These are phyloP conservation scores for Acanthamoeba royreba DNA, from an alignment of 208 protist genomes.

Conservation along the genomic window DNA sequence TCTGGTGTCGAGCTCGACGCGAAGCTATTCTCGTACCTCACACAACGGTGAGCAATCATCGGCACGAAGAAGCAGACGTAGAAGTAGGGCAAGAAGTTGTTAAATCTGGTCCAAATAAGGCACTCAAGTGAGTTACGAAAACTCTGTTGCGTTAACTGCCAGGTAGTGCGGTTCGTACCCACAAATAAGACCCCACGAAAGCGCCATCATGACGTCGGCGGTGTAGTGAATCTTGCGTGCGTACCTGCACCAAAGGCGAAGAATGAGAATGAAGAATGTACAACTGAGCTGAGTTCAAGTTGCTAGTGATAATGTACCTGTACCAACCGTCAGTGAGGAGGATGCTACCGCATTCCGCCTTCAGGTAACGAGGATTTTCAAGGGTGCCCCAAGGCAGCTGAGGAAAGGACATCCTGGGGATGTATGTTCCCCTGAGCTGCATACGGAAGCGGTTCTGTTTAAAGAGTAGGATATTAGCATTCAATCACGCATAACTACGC, in stretches of 20 bases:
- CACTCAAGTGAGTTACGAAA: too few species aligned
- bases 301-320: constrained; percentile 42
- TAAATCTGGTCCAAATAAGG: too few species aligned
- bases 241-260: too few species aligned
- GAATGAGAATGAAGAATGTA: background rate
- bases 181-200: constrained; percentile 89
- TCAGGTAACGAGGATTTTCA: constrained; percentile 87
- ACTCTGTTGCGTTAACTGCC: too few species aligned
- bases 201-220: constrained; percentile 88
- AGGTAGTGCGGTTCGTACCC: constrained; percentile 75
- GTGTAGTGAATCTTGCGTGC: constrained; percentile 94
- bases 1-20: too few species aligned
- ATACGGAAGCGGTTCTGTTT: constrained; percentile 82
- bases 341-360: constrained; percentile 81
- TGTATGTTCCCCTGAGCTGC: constrained; percentile 81
- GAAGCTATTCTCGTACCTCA: constrained; percentile 82
- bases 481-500: too few species aligned
- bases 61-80: constrained; percentile 92
- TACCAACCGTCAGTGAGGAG: constrained; percentile 92
- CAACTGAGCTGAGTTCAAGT: too few species aligned
- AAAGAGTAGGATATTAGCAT: background rate
- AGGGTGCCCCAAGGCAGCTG: constrained; percentile 90
- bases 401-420: constrained; percentile 86
- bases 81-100: constrained; percentile 91
- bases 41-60: constrained; percentile 88